Evolutionary conservation across 768 basidiomycete genomes (phyloP).

Genomic region (Agrocybe chaxingu): DNA sequence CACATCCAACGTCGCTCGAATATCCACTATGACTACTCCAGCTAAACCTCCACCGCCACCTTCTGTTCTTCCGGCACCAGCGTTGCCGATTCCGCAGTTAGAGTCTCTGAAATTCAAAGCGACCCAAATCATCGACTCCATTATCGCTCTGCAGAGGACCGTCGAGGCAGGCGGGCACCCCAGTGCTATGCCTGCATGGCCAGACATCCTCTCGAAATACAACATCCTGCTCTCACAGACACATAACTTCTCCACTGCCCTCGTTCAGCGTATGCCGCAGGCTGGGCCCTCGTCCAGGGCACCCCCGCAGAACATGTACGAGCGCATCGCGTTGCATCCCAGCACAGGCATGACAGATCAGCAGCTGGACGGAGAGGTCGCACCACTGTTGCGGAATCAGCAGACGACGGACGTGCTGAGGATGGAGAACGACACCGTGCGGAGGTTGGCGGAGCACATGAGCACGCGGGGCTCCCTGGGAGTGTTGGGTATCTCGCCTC

Average conservation of each 20-base stretch:
- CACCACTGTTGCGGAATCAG: constrained; percentile 72
- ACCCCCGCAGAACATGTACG: constrained; percentile 43
- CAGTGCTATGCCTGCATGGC: constrained; percentile 75
- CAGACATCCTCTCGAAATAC: constrained; percentile 84
- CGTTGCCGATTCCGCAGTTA: constrained; percentile 62
- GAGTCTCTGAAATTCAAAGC: constrained; percentile 78
- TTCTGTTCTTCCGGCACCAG: constrained; percentile 16
- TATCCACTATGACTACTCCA: constrained; percentile 1
- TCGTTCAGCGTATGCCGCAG: constrained; percentile 38
- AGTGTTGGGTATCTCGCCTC: constrained; percentile 36
- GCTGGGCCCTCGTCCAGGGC: constrained; percentile 13
- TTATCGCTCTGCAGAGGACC: constrained; percentile 58
- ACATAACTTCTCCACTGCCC: constrained; percentile 67
- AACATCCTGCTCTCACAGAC: constrained; percentile 81
- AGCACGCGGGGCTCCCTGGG: constrained; percentile 52
- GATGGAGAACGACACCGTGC: constrained; percentile 69
- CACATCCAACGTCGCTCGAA: background rate
- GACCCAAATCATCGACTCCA: constrained; percentile 77
- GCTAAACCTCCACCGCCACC: constrained; percentile 7
- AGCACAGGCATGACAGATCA: constrained; percentile 52
- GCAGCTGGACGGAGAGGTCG: constrained; percentile 71
- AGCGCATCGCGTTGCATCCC: constrained; percentile 70
- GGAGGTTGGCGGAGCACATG: constrained; percentile 67
- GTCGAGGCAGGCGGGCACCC: constrained; percentile 57
- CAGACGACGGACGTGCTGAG: constrained; percentile 76